Percentiles rank a stretch among this genome's conserved stretches.
phyloP scores from a whole-genome alignment of 208 protist species.

The Porcisia deanei region DNA sequence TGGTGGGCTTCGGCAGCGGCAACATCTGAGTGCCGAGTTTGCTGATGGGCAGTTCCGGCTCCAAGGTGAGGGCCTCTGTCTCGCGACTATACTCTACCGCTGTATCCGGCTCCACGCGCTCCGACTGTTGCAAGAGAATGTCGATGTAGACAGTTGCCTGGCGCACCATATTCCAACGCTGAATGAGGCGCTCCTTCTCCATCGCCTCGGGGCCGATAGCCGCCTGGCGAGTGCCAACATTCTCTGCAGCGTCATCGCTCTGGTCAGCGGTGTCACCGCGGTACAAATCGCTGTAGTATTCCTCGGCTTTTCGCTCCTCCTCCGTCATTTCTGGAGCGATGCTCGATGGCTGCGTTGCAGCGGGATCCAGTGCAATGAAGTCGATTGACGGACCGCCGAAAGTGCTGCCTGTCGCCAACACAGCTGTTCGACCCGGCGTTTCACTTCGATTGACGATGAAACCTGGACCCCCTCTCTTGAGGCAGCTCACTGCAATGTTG shows the following conservation, averaged over 20 bases:
- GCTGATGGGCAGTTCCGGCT: conserved; percentile 44
- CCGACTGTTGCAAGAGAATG: conserved; percentile 73
- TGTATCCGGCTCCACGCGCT: conserved; percentile 62
- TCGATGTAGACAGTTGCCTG: conserved; percentile 72
- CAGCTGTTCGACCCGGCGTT: background rate
- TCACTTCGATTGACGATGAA: conserved; percentile 14
- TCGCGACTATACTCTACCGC: conserved; percentile 71
- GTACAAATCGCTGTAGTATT: conserved; percentile 33
- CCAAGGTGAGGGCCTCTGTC: conserved; percentile 61
- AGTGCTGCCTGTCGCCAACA: background rate
- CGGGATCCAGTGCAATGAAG: background rate
- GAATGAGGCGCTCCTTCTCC: conserved; percentile 55
- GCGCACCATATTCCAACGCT: conserved; percentile 60
- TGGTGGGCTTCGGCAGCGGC: conserved; percentile 44
- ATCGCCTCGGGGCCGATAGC: conserved; percentile 30
- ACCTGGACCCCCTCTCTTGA: conserved; percentile 9
- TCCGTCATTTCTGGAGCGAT: conserved; percentile 12
- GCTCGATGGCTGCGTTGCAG: background rate
- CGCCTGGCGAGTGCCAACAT: conserved; percentile 8
- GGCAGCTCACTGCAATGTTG: conserved; percentile 16
- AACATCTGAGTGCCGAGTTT: conserved; percentile 45
- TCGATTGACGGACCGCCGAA: conserved; percentile 5
- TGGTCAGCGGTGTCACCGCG: background rate
- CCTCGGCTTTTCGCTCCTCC: conserved; percentile 20
- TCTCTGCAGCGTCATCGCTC: background rate